Base-by-base conservation (phyloP, 192 early-diverging fungal species). In the Pilaira anomala region DNA sequence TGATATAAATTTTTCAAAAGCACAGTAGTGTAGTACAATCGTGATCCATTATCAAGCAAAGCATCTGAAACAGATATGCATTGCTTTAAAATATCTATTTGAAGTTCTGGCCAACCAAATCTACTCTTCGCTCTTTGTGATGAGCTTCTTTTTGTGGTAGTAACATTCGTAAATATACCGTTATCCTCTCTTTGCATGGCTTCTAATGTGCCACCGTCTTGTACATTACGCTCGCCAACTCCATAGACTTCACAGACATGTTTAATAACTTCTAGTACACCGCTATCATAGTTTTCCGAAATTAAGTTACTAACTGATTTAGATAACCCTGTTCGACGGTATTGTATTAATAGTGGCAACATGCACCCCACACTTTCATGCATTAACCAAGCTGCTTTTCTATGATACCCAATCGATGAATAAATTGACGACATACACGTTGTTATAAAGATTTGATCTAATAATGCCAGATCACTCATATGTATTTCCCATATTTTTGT, bases 71-170 rank as follows among this genome's bases (percentile, higher is more conserved):
- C 75, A 6, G 79, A 74, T 45, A 92, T 84, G 26, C 86, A 87
- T 72, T 93, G 88, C 42, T 86, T 83, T 24, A 93, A 61, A 7
- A 88, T 78, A 66, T 87, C 85, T 29, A 93, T 87, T 66, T 91
- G 91, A 44, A 93, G 67, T n/a, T 82, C 80, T 19, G 90, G 86
- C 91, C 91, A 93, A 3, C 91, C 91, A 65, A 73, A 82, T 6
- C 76, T 29, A 21, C 71, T 18, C 2, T 18, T 19, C 4, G 44
- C 13, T n/a, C 16, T 4, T 46, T 46, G 44, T 19, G 44, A 40
- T 40, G 5, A 4, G 21, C n/a, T 67, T 48, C n/a, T 42, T 28
- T 46, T 36, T 30, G 36, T 68, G 19, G 50, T 0, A 19, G 16
- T 46, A 46, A 28, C 12, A n/a, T 13, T 14, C 22, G 11, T 60